Evolutionary conservation across 2,329 filamentous ascomycete genomes (phyloP), one percentile per base, ranked within the genome.

Genomic region (Pseudocercospora macadamiae): DNA sequence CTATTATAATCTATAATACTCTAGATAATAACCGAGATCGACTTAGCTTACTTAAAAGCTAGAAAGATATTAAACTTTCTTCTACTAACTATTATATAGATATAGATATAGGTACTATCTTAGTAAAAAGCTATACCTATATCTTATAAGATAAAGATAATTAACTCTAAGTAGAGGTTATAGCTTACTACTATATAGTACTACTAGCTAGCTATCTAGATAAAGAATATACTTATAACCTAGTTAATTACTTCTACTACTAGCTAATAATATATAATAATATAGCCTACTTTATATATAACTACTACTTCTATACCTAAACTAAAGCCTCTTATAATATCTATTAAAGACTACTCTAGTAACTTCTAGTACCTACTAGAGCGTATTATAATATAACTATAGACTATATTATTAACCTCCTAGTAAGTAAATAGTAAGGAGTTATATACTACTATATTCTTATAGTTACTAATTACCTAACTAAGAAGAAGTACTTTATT

Each of bases 321-420:
- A 18, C n/a, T 19, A 39, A 39, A 9, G n/a, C 36, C 5, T 3
- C 5, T 2, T 39, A 39, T 39, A 39, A 39, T 18, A 18, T n/a
- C 2, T 39, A 39, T 7, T 39, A 39, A 8, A 18, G 36, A 18
- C n/a, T 39, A 39, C n/a, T 32, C 28, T 32, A 42, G 21, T 36
- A 54, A 19, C 36, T 54, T 42, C 51, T 25, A 21, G 51, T 54
- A 14, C 51, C 51, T 14, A 23, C 19, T 10, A 34, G n/a, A 18
- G 34, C 34, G 2, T 54, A 54, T 12, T 9, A 44, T 10, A 18
- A 34, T 14, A 25, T 54, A 18, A 28, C 34, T 42, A n/a, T 54
- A 44, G 51, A 54, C 19, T 54, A 54, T 30, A 19, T 54, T 10
- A n/a, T 54, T 10, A 8, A 28, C 3, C 34, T 54, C 10, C 51